Conservation (phyloP, 169 alveolate genomes). For the Eimeria necatrix region DNA sequence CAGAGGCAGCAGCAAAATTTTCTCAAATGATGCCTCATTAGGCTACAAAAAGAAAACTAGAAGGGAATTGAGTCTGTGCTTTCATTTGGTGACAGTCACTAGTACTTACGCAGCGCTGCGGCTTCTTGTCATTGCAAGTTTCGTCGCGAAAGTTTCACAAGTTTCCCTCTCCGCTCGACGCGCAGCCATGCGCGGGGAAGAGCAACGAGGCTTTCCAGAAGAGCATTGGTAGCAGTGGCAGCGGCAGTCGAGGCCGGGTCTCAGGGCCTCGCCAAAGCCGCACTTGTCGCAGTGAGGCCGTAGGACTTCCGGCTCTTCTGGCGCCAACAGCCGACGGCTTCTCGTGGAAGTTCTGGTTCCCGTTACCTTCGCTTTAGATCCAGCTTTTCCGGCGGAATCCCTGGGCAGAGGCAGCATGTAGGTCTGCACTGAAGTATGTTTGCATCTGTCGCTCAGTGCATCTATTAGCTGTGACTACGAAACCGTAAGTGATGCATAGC, state of each 20-base stretch:
- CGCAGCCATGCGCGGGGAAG: constrained; percentile 76
- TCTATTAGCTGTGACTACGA: no score
- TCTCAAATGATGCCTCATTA: not conserved
- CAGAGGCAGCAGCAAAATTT: not conserved
- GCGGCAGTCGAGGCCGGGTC: constrained; percentile 76
- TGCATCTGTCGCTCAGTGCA: no score
- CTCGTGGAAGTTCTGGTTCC: not conserved
- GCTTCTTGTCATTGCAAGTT: constrained; percentile 72
- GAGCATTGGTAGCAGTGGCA: constrained; percentile 72
- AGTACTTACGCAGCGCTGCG: constrained; percentile 40
- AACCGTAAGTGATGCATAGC: no score
- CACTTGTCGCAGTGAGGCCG: constrained; percentile 74
- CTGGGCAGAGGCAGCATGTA: constrained; percentile 1
- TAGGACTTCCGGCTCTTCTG: constrained; percentile 70
- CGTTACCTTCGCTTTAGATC: not conserved
- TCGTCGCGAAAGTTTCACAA: constrained; percentile 52
- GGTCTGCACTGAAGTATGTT: not conserved
- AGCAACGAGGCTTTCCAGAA: constrained; percentile 73
- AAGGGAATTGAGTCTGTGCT: not conserved
- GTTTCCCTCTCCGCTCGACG: constrained; percentile 64
- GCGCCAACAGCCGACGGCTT: constrained; percentile 38
- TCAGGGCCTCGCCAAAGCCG: constrained; percentile 68
- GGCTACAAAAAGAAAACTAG: not conserved
- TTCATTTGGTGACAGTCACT: not conserved
- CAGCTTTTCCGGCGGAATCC: not conserved